Evolutionary conservation across 2,329 filamentous ascomycete genomes (phyloP), one percentile per base, ranked within the genome.

Genomic region (Phaeophleospora eucalypticola): DNA sequence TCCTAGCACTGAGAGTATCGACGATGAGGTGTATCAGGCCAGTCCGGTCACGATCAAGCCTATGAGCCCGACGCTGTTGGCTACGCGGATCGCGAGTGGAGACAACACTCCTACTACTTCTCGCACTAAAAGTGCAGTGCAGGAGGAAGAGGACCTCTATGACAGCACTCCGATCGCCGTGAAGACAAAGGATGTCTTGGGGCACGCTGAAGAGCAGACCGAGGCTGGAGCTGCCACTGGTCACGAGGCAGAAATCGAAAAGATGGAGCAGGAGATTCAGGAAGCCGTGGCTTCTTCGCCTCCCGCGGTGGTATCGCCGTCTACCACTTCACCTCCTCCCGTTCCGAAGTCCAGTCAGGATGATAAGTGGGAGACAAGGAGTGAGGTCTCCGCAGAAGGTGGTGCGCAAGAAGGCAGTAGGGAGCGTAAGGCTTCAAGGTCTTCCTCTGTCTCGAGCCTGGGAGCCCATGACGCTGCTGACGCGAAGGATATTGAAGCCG

Each of bases 391-490:
- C 9, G 57, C 55, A 2, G 55, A 60, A 27, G 48, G 53, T 20
- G 43, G 43, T 14, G 14, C 32, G 10, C 37, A 49, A 2, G 45
- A 52, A 4, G 41, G 51, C 40, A 41, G 43, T 33, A 44, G 29
- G 10, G 40, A 50, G n/a, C 46, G 40, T 18, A 47, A 40, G 16
- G 51, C 44, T 10, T 57, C 52, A 14, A 50, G 58, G 14, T 50
- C 48, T 6, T 61, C 58, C 24, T 61, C 57, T 21, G 55, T 61
- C 4, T 61, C 58, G 16, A 62, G 60, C 40, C 41, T 62, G 3
- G 58, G 53, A 34, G 48, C 27, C n/a, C 45, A 36, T 15, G 38
- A 36, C 15, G 27, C 24, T 6, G 24, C 32, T 43, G 27, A 4
- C 19, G 18, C 16, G n/a, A 15, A 19, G 16, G 27, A 36, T 16